phyloP scores from a whole-genome alignment of 164 flowering plant genomes.

The Taxillus chinensis region DNA sequence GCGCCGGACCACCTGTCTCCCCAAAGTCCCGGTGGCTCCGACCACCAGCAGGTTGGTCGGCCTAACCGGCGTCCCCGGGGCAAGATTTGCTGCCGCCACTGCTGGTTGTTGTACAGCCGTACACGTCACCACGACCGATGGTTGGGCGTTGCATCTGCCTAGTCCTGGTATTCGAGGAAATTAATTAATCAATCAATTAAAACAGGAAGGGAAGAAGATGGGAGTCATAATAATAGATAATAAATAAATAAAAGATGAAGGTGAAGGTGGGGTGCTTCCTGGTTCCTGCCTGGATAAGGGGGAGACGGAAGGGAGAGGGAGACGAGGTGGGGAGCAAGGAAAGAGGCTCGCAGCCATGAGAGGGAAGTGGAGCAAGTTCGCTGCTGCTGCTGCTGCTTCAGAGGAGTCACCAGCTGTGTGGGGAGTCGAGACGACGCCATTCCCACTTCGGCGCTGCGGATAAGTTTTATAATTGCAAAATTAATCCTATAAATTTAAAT shows the following conservation, averaged over 20 bases:
- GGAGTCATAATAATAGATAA: no score
- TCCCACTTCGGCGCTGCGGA: not conserved
- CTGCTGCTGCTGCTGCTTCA: no score
- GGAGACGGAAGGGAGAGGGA: not conserved
- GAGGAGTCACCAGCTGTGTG: not conserved
- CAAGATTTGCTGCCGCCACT: slow-evolving; percentile 45
- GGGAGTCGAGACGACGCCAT: not conserved
- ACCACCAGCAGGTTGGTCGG: slow-evolving; percentile 83
- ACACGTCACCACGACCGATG: slow-evolving; percentile 25
- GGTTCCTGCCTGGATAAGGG: not conserved
- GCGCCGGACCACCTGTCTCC: slow-evolving; percentile 84
- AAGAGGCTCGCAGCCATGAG: not conserved
- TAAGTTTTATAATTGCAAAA: not conserved
- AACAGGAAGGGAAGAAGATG: not conserved
- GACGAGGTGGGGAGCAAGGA: not conserved
- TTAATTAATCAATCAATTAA: not conserved
- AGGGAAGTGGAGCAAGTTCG: not conserved
- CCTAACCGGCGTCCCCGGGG: slow-evolving; percentile 91
- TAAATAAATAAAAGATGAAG: not conserved
- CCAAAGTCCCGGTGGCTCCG: slow-evolving; percentile 96
- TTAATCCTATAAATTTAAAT: not conserved
- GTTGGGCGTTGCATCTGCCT: slow-evolving; percentile 21
- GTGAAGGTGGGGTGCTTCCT: no score
- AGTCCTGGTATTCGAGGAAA: slow-evolving; percentile 2
- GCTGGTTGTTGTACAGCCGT: slow-evolving; percentile 19